Evolutionary conservation across 352 stramenopile genomes (phyloP).

Genomic region (Peronospora farinosa): DNA sequence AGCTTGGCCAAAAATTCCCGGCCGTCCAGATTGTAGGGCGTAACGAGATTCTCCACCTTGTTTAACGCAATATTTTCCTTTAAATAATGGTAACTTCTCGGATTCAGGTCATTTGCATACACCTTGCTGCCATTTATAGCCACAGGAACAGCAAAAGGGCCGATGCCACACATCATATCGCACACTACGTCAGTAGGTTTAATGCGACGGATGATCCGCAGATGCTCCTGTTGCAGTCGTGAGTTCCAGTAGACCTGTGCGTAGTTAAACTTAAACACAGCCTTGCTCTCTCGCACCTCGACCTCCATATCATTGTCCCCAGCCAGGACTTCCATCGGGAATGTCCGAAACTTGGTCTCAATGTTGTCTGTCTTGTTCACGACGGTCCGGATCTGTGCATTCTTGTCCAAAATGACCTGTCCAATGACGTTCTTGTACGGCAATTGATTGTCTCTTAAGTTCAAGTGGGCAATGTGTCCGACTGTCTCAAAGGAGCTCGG

Average conservation of each 20-base stretch:
- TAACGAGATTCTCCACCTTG: slow-evolving; percentile 78
- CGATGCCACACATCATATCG: slow-evolving; percentile 95
- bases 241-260: slow-evolving; percentile 97
- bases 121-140: slow-evolving; percentile 79
- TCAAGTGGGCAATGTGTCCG: slow-evolving; percentile 97
- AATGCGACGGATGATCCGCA: slow-evolving; percentile 84
- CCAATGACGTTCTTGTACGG: slow-evolving; percentile 96
- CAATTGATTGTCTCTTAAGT: slow-evolving; percentile 90
- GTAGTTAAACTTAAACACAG: slow-evolving; percentile 93
- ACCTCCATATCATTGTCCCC: slow-evolving; percentile 83
- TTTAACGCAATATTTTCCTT: slow-evolving; percentile 88
- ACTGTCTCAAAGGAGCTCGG: slow-evolving; percentile 93
- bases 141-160: slow-evolving; percentile 92
- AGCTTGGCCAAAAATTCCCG: slow-evolving; percentile 88
- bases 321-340: slow-evolving; percentile 94
- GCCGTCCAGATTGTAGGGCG: slow-evolving; percentile 89
- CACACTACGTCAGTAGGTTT: slow-evolving; percentile 70
- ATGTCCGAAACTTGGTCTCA: slow-evolving; percentile 92
- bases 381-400: slow-evolving; percentile 91
- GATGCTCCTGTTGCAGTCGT: slow-evolving; percentile 91
- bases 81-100: slow-evolving; percentile 86
- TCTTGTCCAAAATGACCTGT: slow-evolving; percentile 97
- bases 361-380: slow-evolving; percentile 98
- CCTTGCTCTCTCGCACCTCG: slow-evolving; percentile 90
- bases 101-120: slow-evolving; percentile 93